Evolutionary conservation across 2,329 filamentous ascomycete genomes (phyloP), one percentile per base, ranked within the genome.

Genomic region (Byssothecium circinans): DNA sequence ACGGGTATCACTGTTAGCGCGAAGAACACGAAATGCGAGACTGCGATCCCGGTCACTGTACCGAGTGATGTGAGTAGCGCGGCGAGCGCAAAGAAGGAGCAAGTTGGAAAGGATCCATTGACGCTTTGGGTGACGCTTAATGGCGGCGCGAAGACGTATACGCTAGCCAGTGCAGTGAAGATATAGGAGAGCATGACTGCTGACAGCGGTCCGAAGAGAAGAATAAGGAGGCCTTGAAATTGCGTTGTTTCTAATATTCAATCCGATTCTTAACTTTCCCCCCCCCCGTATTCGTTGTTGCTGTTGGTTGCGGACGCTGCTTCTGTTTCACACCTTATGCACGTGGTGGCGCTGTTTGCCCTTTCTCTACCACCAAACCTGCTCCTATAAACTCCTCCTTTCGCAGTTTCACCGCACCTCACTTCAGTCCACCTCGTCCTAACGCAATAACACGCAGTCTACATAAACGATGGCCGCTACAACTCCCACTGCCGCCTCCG

Each of bases 41-140:
- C 71, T 1, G 61, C 74, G 0, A 75, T 82, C 32, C 80, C 80
- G 0, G 74, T 82, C 6, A 82, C 79, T 1, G 70, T 82, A 56
- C 79, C 75, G 1, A 68, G 69, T 5, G 58, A 65, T 2, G 76
- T 74, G 5, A 69, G 68, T 20, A 69, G 63, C 39, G 71, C 69
- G 1, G 63, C 69, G 29, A 69, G 70, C 23, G 72, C 71, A 33
- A 68, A 63, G 4, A 71, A 67, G 18, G 79, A 84, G 57, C 62
- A 81, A 62, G 61, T 79, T 12, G 81, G 81, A 6, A 72, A 53
- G 15, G 68, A 71, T 36, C 66, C 66, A 2, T 38, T 67, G 41
- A 68, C 65, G 8, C 49, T 69, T 33, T 70, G 67, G 67, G 58
- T 63, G 2, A 59, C 43, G 1, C 37, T 68, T 45, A 54, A 43